Evolutionary conservation across 345 rosid species (phyloP).

Genomic region (Lenwebbia sp.): DNA sequence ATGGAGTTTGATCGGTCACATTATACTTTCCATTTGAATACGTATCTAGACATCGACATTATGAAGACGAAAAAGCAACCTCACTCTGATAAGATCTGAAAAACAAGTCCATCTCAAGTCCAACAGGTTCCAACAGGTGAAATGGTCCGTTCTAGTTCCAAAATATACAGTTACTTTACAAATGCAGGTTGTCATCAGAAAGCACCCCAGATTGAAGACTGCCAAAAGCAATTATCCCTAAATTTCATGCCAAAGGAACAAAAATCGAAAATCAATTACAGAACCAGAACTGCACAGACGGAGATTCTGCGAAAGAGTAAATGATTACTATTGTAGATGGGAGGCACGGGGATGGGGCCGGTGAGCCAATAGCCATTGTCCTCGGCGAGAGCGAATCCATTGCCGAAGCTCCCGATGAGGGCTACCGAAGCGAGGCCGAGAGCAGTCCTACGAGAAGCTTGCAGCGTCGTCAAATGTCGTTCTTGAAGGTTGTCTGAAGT

Average conservation of each 20-base stretch:
- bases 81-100: background rate
- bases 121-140: background rate
- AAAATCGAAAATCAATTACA: background rate
- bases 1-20: background rate
- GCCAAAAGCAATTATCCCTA: background rate
- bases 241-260: background rate
- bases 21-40: background rate
- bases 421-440: conserved; percentile 44
- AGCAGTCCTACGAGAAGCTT: conserved; percentile 44
- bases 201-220: background rate
- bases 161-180: background rate
- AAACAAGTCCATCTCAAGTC: background rate
- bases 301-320: background rate
- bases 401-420: conserved; percentile 16
- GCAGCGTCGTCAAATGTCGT: conserved; percentile 13
- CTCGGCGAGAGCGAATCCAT: conserved; percentile 38
- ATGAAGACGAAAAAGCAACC: background rate
- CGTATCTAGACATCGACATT: background rate
- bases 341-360: conserved; percentile 51
- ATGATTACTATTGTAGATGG: conserved; percentile 58
- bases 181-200: background rate
- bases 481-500: conserved; percentile 1
- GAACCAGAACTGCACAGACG: background rate
- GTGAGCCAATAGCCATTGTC: conserved; percentile 63
- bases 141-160: background rate